Evolutionary conservation across 208 protist genomes (phyloP), one percentile per base, ranked within the genome.

Genomic region (Polymyxa betae): DNA sequence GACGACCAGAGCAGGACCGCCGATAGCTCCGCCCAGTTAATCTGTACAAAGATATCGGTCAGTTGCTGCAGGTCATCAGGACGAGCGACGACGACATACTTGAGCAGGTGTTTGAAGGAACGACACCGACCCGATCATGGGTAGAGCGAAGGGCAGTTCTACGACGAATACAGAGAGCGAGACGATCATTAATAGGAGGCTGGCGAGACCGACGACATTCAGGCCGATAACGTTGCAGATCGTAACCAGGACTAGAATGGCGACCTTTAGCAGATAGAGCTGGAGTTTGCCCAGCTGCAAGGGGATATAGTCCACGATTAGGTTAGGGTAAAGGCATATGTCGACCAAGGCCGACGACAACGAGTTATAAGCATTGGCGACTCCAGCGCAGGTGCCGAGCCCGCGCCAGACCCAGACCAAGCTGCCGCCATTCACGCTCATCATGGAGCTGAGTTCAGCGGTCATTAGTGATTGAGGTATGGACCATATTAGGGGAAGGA

Each of bases 341-440:
- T 82, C 72, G 72, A 82, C n/a, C 72, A 82, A 20, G 5, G 72
- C 72, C 5, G 72, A 82, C n/a, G n/a, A 35, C 72, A 82, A 35
- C 16, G 72, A 82, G 72, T 82, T 82, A 82, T 82, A 82, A n/a
- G 72, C 72, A 43, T 82, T 82, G 72, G 72, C 72, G 40, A 82
- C 72, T 5, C 72, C 72, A 20, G 72, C 72, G 35, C 72, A 82
- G 72, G 5, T 82, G 72, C 72, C 72, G 5, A 82, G 72, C 5
- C 35, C 72, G 72, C 72, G 72, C 72, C 72, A 82, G 72, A 82
- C 72, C 72, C 72, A 82, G 35, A 82, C 72, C 16, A 82, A n/a
- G n/a, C 35, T 45, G n/a, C 72, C 72, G n/a, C 72, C 72, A 43
- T 82, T 82, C 16, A 82, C 72, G 16, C 16, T 40, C 72, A 82